Evolutionary conservation across 1,139 yeast genomes (phyloP).

Genomic region (Nakaseomyces nivariensis): DNA sequence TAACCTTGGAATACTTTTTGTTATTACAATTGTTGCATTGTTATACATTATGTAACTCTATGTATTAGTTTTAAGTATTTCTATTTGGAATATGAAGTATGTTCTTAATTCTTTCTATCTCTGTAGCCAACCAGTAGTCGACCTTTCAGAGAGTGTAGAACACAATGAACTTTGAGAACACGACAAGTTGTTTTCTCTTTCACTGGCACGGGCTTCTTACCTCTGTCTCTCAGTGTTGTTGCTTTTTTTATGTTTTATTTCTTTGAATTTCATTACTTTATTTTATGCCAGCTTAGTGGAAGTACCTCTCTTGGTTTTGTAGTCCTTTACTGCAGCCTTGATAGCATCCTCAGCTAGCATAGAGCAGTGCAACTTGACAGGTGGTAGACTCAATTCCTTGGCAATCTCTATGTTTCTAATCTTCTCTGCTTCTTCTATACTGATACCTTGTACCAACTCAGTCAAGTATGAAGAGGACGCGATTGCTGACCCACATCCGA

Average conservation of each 20-base stretch:
- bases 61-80: too few relatives aligned
- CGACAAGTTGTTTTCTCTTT: too few relatives aligned
- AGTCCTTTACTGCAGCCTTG: slow-evolving; percentile 93
- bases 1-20: too few relatives aligned
- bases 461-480: slow-evolving; percentile 94
- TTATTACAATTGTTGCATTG: too few relatives aligned
- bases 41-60: too few relatives aligned
- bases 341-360: slow-evolving; percentile 99
- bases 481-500: slow-evolving; percentile 97
- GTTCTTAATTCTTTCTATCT: too few relatives aligned
- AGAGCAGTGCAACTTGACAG: slow-evolving; percentile 93
- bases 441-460: slow-evolving; percentile 89
- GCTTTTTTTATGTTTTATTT: not conserved
- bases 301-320: slow-evolving; percentile 51
- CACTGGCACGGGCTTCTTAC: not conserved
- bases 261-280: not conserved
- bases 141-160: too few relatives aligned
- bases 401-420: slow-evolving; percentile 90
- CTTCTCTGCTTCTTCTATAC: slow-evolving; percentile 84
- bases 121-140: too few relatives aligned
- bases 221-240: not conserved
- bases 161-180: too few relatives aligned
- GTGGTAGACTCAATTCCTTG: slow-evolving; percentile 86
- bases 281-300: not conserved
- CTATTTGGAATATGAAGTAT: too few relatives aligned